Conservation (phyloP, 768 basidiomycete genomes). For the Boletus reticulatus region DNA sequence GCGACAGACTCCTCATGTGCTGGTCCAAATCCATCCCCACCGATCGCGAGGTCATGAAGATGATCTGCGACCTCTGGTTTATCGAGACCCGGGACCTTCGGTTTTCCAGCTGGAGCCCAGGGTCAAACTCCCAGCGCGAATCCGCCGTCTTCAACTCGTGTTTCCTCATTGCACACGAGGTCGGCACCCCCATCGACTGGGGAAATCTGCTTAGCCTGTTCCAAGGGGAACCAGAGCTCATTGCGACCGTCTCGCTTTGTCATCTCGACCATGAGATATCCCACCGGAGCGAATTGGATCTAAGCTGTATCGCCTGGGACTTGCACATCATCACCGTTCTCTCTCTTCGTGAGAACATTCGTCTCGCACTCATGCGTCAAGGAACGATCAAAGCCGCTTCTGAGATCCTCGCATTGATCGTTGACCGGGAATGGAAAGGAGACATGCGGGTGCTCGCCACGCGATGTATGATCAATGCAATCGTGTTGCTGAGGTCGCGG, state of each 20-base stretch:
- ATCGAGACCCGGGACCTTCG: slow-evolving; percentile 22
- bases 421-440: slow-evolving; percentile 14
- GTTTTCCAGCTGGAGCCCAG: slow-evolving; percentile 22
- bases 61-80: slow-evolving; percentile 30
- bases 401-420: slow-evolving; percentile 19
- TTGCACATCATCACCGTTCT: slow-evolving; percentile 25
- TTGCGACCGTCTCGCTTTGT: slow-evolving; percentile 20
- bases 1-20: slow-evolving; percentile 21
- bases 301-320: slow-evolving; percentile 29
- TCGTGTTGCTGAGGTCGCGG: slow-evolving; percentile 14
- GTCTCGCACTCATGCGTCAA: slow-evolving; percentile 18
- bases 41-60: slow-evolving; percentile 26
- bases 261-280: slow-evolving; percentile 27
- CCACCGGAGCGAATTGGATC: slow-evolving; percentile 12
- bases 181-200: slow-evolving; percentile 18
- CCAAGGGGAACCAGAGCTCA: slow-evolving; percentile 12
- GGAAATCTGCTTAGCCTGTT: slow-evolving; percentile 24
- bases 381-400: slow-evolving; percentile 24
- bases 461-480: slow-evolving; percentile 21
- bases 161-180: slow-evolving; percentile 27
- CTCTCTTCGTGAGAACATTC: slow-evolving; percentile 16
- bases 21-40: slow-evolving; percentile 26
- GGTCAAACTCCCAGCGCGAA: slow-evolving; percentile 22
- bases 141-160: slow-evolving; percentile 27
- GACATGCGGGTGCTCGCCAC: slow-evolving; percentile 13